A percentile compares a stretch with the other conserved stretches of the same genome.
phyloP scores from a whole-genome alignment of 108 stramenopile genomes.

The Ochromonas danica region DNA sequence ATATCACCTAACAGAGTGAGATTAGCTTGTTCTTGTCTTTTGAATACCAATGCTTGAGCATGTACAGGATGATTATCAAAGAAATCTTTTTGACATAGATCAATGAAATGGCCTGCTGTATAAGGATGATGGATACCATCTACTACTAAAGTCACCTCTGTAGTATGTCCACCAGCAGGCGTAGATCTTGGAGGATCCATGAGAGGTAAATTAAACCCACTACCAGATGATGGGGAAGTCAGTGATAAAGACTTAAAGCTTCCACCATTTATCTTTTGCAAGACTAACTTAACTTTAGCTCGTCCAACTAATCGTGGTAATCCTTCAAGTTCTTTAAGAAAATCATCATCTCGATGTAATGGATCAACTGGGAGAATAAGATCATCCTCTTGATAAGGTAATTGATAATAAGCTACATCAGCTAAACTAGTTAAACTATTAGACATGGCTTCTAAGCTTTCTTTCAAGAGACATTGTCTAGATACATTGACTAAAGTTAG shows the following conservation, averaged over 20 bases:
- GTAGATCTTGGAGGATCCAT: too few relatives aligned
- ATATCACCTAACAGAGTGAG: background rate
- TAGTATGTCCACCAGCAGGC: background rate
- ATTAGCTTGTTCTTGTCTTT: background rate
- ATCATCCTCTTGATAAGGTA: too few relatives aligned
- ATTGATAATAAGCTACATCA: background rate
- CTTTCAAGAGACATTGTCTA: background rate
- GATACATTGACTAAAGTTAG: background rate
- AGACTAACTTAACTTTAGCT: background rate
- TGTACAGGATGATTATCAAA: background rate
- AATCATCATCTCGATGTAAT: too few relatives aligned
- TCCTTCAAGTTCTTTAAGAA: too few relatives aligned
- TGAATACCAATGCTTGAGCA: background rate
- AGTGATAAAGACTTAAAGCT: too few relatives aligned
- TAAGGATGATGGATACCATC: background rate
- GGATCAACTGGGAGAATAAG: too few relatives aligned
- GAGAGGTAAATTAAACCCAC: too few relatives aligned
- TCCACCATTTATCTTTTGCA: background rate
- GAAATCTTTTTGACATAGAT: background rate
- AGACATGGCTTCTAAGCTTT: background rate
- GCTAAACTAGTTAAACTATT: background rate
- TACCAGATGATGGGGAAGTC: too few relatives aligned
- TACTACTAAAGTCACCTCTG: background rate
- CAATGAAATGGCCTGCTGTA: background rate
- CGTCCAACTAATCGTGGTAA: background rate